phyloP scores from a whole-genome alignment of 192 early-diverging fungal genomes.

The Funneliformis geosporum region DNA sequence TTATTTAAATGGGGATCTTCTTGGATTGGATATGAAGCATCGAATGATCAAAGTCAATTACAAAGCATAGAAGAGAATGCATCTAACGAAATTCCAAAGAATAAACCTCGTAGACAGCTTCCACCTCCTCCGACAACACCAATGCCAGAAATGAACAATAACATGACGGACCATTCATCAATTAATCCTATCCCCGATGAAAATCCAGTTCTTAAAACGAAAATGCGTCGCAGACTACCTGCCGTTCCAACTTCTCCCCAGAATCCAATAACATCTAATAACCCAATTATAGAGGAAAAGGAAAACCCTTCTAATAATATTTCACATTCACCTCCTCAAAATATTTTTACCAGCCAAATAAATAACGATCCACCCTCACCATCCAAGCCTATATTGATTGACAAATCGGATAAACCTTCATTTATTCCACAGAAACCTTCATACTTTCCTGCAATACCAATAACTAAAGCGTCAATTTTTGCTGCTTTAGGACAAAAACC shows the following conservation, averaged over 20 bases:
- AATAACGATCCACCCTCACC: neutral
- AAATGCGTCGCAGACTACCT: neutral
- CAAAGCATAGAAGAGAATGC: neutral
- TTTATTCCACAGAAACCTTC: neutral
- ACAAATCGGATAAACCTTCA: too few relatives aligned
- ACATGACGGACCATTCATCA: neutral
- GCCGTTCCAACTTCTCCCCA: neutral
- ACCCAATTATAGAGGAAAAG: neutral
- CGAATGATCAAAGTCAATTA: neutral
- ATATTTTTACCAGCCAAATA: neutral
- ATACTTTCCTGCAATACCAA: neutral
- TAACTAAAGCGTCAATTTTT: neutral
- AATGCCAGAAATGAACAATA: neutral
- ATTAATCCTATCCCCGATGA: neutral
- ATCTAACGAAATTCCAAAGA: neutral
- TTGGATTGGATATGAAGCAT: conserved; percentile 13
- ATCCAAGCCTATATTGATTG: neutral
- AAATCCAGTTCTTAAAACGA: neutral
- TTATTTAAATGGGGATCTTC: conserved; percentile 26
- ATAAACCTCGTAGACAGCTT: neutral
- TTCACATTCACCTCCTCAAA: neutral
- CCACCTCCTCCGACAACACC: neutral
- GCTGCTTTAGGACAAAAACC: neutral
- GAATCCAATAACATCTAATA: neutral
- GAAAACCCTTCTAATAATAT: neutral